A percentile compares a stretch with the other conserved stretches of the same genome.
Evolutionary conservation across 805 yeast genomes (phyloP).

Genomic region (Candida piceae): DNA sequence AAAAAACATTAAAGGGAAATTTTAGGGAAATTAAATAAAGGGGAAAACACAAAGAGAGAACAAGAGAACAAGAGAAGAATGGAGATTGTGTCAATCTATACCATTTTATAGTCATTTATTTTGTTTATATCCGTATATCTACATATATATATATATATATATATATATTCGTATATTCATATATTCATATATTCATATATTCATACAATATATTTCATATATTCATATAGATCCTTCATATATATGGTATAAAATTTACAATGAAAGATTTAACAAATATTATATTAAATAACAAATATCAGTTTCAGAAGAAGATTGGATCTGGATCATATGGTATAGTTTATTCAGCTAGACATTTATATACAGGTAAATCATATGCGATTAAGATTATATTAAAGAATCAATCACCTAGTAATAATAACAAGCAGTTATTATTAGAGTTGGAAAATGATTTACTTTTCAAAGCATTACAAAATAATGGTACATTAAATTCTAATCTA

Average conservation of each 20-base stretch:
- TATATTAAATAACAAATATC: slow-evolving; percentile 32
- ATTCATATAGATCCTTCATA: too few species aligned
- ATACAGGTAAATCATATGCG: slow-evolving; percentile 51
- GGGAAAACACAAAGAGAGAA: too few species aligned
- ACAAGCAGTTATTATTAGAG: slow-evolving; percentile 26
- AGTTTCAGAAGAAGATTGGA: slow-evolving; percentile 54
- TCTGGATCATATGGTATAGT: slow-evolving; percentile 86
- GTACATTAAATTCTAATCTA: slow-evolving; percentile 25
- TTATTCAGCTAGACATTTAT: slow-evolving; percentile 56
- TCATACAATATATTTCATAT: too few species aligned
- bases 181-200: not conserved
- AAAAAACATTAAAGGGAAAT: too few species aligned
- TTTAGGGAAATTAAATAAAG: too few species aligned
- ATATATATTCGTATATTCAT: too few species aligned
- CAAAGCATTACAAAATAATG: slow-evolving; percentile 23
- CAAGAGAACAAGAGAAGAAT: too few species aligned
- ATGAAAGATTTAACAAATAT: slow-evolving; percentile 28
- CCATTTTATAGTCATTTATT: too few species aligned
- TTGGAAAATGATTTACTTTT: slow-evolving; percentile 25
- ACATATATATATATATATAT: too few species aligned
- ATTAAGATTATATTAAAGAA: slow-evolving; percentile 64
- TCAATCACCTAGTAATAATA: slow-evolving; percentile 29
- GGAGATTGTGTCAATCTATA: too few species aligned
- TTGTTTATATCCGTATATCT: too few species aligned
- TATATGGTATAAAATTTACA: too few species aligned